phyloP scores from a whole-genome alignment of 2,329 filamentous ascomycete species.

The Escovopsis sp. region DNA sequence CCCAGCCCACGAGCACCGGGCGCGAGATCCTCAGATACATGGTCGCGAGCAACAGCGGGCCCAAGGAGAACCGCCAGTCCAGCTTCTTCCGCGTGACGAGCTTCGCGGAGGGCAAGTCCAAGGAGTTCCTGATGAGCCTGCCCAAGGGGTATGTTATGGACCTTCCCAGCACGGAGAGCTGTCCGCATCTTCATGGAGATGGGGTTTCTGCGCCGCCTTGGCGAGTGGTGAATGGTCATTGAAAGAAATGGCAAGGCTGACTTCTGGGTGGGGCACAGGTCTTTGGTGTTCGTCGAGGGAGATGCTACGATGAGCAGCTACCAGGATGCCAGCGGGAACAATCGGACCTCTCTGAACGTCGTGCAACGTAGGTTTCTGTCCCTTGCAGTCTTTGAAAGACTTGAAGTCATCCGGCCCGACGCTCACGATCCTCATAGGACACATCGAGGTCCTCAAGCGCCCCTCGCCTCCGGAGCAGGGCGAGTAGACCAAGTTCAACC shows the following conservation, averaged over 20 bases:
- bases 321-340: conserved; percentile 57
- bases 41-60: conserved; percentile 54
- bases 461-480: conserved; percentile 15
- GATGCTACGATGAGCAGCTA: conserved; percentile 57
- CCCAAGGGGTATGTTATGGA: conserved; percentile 63
- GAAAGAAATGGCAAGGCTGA: not conserved
- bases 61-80: conserved; percentile 54
- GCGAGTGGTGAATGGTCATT: not conserved
- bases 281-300: conserved; percentile 70
- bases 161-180: not conserved
- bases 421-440: conserved; percentile 17
- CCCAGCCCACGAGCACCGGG: conserved; percentile 53
- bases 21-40: conserved; percentile 64
- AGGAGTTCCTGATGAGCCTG: conserved; percentile 58
- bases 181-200: no score
- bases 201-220: no score
- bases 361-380: conserved; percentile 56
- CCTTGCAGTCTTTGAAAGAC: not conserved
- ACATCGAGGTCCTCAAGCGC: conserved; percentile 31
- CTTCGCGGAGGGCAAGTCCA: conserved; percentile 57
- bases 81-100: conserved; percentile 74
- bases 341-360: conserved; percentile 49
- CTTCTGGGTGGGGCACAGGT: conserved; percentile 30
- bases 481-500: conserved; percentile 6
- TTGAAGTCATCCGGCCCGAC: not conserved